Percentiles rank a stretch among this genome's conserved stretches.
These are phyloP conservation scores for Xylaria cubensis DNA, from an alignment of 495 filamentous ascomycete species.

Conservation along the genomic window DNA sequence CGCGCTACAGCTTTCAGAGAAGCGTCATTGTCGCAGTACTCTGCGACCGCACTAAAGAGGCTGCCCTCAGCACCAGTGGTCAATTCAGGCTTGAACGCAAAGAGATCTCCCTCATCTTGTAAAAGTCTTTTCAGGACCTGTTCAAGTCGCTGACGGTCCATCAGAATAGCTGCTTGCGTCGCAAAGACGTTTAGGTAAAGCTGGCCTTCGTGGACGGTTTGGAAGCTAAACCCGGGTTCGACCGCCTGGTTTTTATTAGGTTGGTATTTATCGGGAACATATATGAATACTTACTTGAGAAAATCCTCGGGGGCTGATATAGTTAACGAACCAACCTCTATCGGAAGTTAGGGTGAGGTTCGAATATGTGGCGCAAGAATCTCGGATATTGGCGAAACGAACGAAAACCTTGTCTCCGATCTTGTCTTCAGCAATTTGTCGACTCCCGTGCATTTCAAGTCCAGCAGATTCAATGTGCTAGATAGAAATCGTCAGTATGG, in stretches of 20 bases:
- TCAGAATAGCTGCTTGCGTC: slow-evolving; percentile 29
- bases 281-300: slow-evolving; percentile 35
- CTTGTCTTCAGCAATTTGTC: slow-evolving; percentile 34
- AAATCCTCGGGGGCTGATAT: slow-evolving; percentile 55
- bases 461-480: slow-evolving; percentile 46
- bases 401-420: slow-evolving; percentile 54
- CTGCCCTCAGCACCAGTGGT: slow-evolving; percentile 41
- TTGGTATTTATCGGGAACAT: not conserved
- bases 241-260: slow-evolving; percentile 29
- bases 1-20: slow-evolving; percentile 43
- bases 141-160: slow-evolving; percentile 45
- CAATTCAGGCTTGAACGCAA: slow-evolving; percentile 52
- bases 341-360: slow-evolving; percentile 48
- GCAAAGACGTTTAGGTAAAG: slow-evolving; percentile 52
- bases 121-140: slow-evolving; percentile 55
- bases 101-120: slow-evolving; percentile 60
- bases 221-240: slow-evolving; percentile 34
- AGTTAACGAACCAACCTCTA: slow-evolving; percentile 58
- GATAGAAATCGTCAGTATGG: slow-evolving; percentile 25
- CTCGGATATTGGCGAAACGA: slow-evolving; percentile 63
- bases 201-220: slow-evolving; percentile 58
- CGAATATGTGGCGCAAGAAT: slow-evolving; percentile 57
- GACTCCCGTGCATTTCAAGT: slow-evolving; percentile 38
- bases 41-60: slow-evolving; percentile 51
- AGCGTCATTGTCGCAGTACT: slow-evolving; percentile 61